Evolutionary conservation across 2,329 filamentous ascomycete genomes (phyloP).

Genomic region (Onygenales sp.): DNA sequence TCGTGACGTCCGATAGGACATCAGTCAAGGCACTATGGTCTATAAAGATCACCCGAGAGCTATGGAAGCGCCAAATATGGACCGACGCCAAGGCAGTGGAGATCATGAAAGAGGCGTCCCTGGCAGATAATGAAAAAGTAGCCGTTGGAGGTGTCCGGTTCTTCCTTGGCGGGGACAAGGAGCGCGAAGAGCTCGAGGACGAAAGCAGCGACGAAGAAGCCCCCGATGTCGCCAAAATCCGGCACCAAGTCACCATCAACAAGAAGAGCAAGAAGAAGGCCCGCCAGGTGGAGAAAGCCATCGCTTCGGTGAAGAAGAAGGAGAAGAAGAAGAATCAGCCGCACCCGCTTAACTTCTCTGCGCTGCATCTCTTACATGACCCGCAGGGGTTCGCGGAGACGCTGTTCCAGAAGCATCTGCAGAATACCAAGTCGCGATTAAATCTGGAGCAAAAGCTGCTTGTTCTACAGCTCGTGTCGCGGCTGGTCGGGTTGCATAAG

Average conservation of each 20-base stretch:
- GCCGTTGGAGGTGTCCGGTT: conserved; percentile 79
- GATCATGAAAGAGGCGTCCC: conserved; percentile 88
- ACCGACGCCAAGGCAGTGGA: conserved; percentile 91
- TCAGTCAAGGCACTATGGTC: conserved; percentile 90
- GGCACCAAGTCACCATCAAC: conserved; percentile 82
- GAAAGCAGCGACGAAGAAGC: conserved; percentile 72
- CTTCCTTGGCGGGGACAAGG: conserved; percentile 92
- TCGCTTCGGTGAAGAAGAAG: conserved; percentile 69
- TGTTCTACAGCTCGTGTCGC: conserved; percentile 83
- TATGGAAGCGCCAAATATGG: conserved; percentile 97
- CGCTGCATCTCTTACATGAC: conserved; percentile 85
- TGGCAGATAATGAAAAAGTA: conserved; percentile 90
- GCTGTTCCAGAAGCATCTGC: conserved; percentile 83
- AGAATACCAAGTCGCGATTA: conserved; percentile 75
- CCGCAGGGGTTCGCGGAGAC: conserved; percentile 88
- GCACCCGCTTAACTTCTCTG: conserved; percentile 89
- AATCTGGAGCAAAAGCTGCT: conserved; percentile 80
- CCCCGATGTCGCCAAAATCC: conserved; percentile 68
- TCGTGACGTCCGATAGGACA: conserved; percentile 74
- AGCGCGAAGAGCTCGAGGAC: conserved; percentile 85
- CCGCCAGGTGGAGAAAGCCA: conserved; percentile 67
- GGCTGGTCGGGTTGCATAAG: conserved; percentile 86
- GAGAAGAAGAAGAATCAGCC: conserved; percentile 83
- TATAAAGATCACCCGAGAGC: conserved; percentile 84
- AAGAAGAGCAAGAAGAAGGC: conserved; percentile 91